phyloP scores from a whole-genome alignment of 441 rosid genomes.

The Bruguiera hainesii region DNA sequence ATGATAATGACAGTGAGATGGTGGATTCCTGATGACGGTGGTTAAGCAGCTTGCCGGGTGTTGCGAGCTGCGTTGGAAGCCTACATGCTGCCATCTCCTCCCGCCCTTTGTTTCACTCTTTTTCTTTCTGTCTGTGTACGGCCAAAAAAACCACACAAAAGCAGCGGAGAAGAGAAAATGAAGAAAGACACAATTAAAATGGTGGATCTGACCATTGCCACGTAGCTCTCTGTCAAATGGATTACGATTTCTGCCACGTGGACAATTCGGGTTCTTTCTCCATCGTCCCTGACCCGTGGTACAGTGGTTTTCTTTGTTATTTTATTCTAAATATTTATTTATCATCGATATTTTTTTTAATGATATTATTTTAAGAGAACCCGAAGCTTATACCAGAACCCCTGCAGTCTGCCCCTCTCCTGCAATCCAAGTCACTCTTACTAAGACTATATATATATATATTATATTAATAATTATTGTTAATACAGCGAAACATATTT shows the following conservation, averaged over 20 bases:
- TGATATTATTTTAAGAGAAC: no score
- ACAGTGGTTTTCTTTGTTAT: neutral
- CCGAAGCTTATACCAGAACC: no score
- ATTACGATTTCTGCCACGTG: conserved; percentile 36
- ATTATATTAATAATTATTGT: no score
- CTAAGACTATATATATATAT: no score
- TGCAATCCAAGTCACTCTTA: no score
- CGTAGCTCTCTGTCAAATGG: conserved; percentile 39
- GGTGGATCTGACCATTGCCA: conserved; percentile 47
- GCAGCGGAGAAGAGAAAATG: neutral
- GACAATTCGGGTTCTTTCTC: neutral
- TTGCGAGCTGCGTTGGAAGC: conserved; percentile 48
- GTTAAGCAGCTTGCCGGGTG: conserved; percentile 35
- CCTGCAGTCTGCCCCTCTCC: no score
- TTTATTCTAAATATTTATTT: neutral
- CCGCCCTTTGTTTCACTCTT: conserved; percentile 13
- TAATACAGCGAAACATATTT: no score
- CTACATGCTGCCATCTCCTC: conserved; percentile 37
- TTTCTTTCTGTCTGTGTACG: neutral
- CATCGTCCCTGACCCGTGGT: no score
- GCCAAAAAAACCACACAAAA: neutral
- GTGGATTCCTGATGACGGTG: neutral
- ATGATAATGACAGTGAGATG: conserved; percentile 21
- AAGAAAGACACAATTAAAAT: neutral
- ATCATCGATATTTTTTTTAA: no score